Evolutionary conservation across 805 yeast genomes (phyloP).

Genomic region (Suhomyces canberraensis): DNA sequence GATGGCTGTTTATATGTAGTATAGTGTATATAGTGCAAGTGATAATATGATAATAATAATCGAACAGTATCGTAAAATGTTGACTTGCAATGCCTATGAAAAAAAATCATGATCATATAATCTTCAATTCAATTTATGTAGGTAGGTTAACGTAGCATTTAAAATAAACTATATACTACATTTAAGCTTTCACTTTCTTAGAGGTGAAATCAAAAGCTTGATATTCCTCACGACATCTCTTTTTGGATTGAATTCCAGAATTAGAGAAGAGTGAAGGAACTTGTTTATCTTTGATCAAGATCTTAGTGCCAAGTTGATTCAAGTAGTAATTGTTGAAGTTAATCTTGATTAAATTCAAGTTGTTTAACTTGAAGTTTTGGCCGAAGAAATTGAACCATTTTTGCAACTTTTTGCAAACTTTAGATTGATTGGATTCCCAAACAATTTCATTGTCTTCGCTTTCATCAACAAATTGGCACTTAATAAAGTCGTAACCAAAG

Average conservation of each 20-base stretch:
- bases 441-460: constrained; percentile 16
- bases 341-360: constrained; percentile 22
- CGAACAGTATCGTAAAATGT: no score
- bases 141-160: neutral
- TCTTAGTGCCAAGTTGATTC: constrained; percentile 28
- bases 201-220: neutral
- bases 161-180: neutral
- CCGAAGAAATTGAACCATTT: constrained; percentile 30
- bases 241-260: constrained; percentile 1
- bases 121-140: no score
- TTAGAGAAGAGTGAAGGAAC: constrained; percentile 7
- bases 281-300: constrained; percentile 17
- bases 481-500: constrained; percentile 43
- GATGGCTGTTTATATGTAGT: constrained; percentile 68
- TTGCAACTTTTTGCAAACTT: constrained; percentile 19
- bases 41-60: no score
- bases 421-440: constrained; percentile 23
- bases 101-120: no score
- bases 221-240: constrained; percentile 9
- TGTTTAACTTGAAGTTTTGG: constrained; percentile 17
- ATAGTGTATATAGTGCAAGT: constrained; percentile 5
- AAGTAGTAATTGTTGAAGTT: constrained; percentile 27
- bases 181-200: constrained; percentile 3
- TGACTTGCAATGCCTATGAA: no score
- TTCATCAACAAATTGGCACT: constrained; percentile 27